Evolutionary conservation across 2,329 filamentous ascomycete genomes (phyloP), one percentile per base, ranked within the genome.

Genomic region (Clonostachys byssicola): DNA sequence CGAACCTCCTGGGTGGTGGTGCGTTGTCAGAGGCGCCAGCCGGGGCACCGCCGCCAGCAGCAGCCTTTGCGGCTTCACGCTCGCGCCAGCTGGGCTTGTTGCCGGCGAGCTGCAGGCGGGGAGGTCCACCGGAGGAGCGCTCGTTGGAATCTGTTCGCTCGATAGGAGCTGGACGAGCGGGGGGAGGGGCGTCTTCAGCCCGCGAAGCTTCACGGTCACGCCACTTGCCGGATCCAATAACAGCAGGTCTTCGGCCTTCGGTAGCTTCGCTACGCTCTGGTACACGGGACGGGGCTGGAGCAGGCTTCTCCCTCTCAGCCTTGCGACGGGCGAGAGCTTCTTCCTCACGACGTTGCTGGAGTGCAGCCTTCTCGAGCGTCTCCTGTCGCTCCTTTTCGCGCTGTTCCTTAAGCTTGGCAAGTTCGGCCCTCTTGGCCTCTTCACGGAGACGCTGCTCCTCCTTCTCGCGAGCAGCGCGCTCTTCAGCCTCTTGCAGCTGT

Each of bases 281-380:
- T 42, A 55, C 54, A 51, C 74, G 73, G 42, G 71, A 66, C 44
- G 70, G 66, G 12, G 46, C 34, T 12, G 44, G 36, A 7, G 49
- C 41, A 13, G 14, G 14, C 56, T 71, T 71, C 59, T 79, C 80
- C 68, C 81, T 89, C 66, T 82, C 82, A 49, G 78, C 85, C 60
- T 77, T 81, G 65, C 80, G 82, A 57, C 87, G 83, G 55, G 86
- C 87, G 68, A 92, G 83, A 14, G 90, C 92, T 66, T 96, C 92
- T 58, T 94, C 91, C 67, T 95, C 92, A 65, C 89, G 85, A 62
- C 90, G 81, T 57, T 82, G 83, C 70, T 96, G 92, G 56, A 81
- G 70, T 12, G 81, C 81, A 43, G 76, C 79, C 66, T 78, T 80
- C 70, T 86, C 82, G 52, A 79, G 62, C 50, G 73, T 70, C 65